Base-by-base conservation (phyloP, 495 filamentous ascomycete species). In the Elasticomyces elasticus region DNA sequence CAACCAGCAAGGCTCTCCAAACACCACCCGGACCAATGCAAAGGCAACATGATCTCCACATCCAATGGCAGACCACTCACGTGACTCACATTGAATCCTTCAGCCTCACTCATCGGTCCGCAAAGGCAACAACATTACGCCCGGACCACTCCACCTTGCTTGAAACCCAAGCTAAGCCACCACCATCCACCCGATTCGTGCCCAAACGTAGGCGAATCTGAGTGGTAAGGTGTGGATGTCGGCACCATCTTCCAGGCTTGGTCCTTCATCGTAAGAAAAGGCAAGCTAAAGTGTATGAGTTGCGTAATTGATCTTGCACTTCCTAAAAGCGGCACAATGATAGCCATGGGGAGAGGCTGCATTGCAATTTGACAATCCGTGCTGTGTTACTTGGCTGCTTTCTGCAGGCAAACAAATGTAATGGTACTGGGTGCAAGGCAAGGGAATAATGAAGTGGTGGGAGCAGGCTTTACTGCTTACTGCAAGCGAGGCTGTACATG, bases 301-400 rank as follows among this genome's bases (percentile, higher is more conserved):
- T 31, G 35, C 17, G 44, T 41, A 46, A 13, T 60, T 35, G 30
- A 26, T 60, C 9, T 40, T 51, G 58, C 58, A 60, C 58, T 60
- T 60, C 58, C 52, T 49, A 55, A 55, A 51, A 51, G 54, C 86
- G 89, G 89, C 89, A 87, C 89, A 90, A 87, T 82, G 74, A 72
- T 80, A 88, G 86, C 79, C 86, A 95, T 85, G 69, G 73, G 56
- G 19, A 76, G 72, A 62, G 76, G 75, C 83, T 76, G 79, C 76
- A 84, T 87, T 88, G 89, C 81, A 95, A 94, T 94, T 94, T 95
- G 89, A 94, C 89, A 24, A 95, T 94, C 86, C 83, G 87, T 94
- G 89, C 89, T 90, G 30, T 55, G 17, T 24, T 33, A 20, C 13
- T 12, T 10, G 2, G 44, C 51, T 27, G 5, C 23, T 17, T 45